Conservation (phyloP, 768 basidiomycete genomes). For the Steccherinum ochraceum region DNA sequence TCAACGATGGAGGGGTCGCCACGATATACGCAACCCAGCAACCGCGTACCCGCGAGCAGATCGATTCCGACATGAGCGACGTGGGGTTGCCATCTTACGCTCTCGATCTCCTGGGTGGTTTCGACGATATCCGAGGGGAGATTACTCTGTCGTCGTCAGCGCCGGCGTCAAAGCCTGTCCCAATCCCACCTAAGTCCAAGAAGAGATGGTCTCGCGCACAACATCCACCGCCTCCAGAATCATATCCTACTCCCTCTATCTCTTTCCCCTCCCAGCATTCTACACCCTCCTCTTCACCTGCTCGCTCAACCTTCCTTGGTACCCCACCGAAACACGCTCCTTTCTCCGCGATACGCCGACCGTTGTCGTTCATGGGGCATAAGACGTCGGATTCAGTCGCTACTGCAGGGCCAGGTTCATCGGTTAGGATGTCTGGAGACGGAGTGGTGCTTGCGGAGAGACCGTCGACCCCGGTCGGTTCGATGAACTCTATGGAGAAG, state of each 20-base stretch:
- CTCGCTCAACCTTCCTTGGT: neutral
- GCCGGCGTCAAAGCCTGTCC: too few species aligned
- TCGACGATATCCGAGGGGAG: slow-evolving; percentile 32
- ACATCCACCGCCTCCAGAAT: too few species aligned
- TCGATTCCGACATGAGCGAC: slow-evolving; percentile 28
- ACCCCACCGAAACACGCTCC: neutral
- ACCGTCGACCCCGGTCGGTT: neutral
- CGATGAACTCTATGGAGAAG: neutral
- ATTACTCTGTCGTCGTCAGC: slow-evolving; percentile 19
- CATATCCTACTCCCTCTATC: too few species aligned
- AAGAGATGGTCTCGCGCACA: too few species aligned
- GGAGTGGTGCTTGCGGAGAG: neutral
- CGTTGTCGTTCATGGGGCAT: neutral
- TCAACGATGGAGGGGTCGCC: slow-evolving; percentile 19
- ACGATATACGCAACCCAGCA: slow-evolving; percentile 30
- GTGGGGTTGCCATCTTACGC: slow-evolving; percentile 38
- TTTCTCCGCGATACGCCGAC: neutral
- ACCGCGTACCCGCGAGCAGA: slow-evolving; percentile 30
- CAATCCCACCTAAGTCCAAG: too few species aligned
- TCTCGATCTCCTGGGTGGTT: slow-evolving; percentile 34
- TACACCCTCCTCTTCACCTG: neutral
- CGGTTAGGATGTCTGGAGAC: neutral
- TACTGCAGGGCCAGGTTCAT: neutral
- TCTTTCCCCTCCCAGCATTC: too few species aligned
- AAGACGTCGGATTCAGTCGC: neutral